Evolutionary conservation across 805 yeast species (phyloP).

Genomic region (Saccharomycopsis fermentans): DNA sequence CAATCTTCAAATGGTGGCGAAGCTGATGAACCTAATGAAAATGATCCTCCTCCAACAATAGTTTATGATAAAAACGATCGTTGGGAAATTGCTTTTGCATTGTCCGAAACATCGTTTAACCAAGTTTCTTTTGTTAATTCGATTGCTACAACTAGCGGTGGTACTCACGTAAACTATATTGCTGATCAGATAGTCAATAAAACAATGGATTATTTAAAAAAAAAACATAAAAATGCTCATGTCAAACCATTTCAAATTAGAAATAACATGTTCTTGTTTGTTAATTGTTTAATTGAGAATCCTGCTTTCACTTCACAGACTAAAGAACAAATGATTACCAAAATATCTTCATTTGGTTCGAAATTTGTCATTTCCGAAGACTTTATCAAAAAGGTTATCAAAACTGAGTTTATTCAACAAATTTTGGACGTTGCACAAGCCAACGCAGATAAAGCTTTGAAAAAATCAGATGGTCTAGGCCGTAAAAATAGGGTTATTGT

Average conservation of each 20-base stretch:
- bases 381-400: constrained; percentile 61
- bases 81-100: constrained; percentile 95
- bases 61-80: constrained; percentile 78
- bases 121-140: constrained; percentile 97
- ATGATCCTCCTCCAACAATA: constrained; percentile 42
- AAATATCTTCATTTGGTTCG: constrained; percentile 84
- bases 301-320: constrained; percentile 98
- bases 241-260: constrained; percentile 83
- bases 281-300: constrained; percentile 88
- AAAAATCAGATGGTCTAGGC: constrained; percentile 75
- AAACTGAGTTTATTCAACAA: constrained; percentile 60
- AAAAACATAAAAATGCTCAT: constrained; percentile 52
- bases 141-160: constrained; percentile 95
- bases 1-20: not conserved
- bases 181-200: constrained; percentile 77
- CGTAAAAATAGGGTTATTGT: constrained; percentile 78
- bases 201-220: constrained; percentile 62
- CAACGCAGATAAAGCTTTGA: constrained; percentile 79
- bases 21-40: constrained; percentile 23
- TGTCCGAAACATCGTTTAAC: constrained; percentile 80
- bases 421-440: constrained; percentile 76
- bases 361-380: constrained; percentile 67
- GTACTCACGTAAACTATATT: constrained; percentile 84
- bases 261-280: constrained; percentile 80
- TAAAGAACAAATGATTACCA: constrained; percentile 88